Conservation (phyloP, 306 rosid genomes). For the Mimosa pudica region DNA sequence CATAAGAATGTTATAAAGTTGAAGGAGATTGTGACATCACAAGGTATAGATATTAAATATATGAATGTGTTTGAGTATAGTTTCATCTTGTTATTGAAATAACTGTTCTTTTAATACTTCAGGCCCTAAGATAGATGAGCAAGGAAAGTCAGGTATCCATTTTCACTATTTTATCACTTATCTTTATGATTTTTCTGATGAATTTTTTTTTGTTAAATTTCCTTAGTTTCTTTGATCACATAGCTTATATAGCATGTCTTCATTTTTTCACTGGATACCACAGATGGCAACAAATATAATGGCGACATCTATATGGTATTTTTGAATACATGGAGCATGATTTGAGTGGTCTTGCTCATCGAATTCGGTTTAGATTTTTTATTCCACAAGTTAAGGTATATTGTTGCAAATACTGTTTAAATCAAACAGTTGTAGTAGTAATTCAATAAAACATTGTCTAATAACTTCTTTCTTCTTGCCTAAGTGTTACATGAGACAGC, state of each 20-base stretch:
- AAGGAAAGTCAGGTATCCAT: constrained; percentile 51
- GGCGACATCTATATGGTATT: constrained; percentile 80
- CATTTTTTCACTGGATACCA: constrained; percentile 27
- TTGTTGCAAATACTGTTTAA: not conserved
- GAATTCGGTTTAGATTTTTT: no score
- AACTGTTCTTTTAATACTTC: constrained; percentile 20
- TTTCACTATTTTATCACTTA: constrained; percentile 18
- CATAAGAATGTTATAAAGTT: constrained; percentile 70
- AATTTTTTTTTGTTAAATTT: constrained; percentile 6
- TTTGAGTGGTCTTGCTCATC: constrained; percentile 53
- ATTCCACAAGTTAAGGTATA: no score
- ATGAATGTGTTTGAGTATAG: no score
- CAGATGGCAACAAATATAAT: constrained; percentile 63
- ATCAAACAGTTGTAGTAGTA: not conserved
- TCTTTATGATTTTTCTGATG: not conserved
- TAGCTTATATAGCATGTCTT: not conserved
- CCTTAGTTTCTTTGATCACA: constrained; percentile 17
- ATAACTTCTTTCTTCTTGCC: constrained; percentile 19
- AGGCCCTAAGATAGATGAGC: constrained; percentile 66
- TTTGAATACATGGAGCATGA: constrained; percentile 87
- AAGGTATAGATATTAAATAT: constrained; percentile 42
- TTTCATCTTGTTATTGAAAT: not conserved
- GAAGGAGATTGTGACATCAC: constrained; percentile 71
- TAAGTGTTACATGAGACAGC: constrained; percentile 75
- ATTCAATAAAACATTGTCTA: constrained; percentile 26